These are phyloP conservation scores for Cyclotella sp. DNA, from an alignment of 108 stramenopile genomes.

Conservation along the genomic window DNA sequence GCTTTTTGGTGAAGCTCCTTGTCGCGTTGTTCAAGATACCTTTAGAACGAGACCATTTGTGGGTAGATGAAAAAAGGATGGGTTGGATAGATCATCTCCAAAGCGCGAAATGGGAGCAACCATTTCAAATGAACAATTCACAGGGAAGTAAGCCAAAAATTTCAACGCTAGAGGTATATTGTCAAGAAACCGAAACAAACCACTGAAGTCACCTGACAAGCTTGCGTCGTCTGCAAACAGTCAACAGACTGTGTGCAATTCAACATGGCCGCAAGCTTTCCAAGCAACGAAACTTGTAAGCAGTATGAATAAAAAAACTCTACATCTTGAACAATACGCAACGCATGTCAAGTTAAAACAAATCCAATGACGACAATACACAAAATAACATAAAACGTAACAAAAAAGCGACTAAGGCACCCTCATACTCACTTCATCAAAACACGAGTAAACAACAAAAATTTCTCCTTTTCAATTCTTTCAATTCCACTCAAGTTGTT, in stretches of 20 bases:
- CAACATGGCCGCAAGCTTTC: too few species aligned
- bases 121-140: not conserved
- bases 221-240: too few species aligned
- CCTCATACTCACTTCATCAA: slow-evolving; percentile 68
- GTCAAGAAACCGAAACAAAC: too few species aligned
- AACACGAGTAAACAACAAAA: slow-evolving; percentile 86
- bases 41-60: slow-evolving; percentile 1
- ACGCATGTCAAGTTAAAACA: too few species aligned
- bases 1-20: slow-evolving; percentile 65
- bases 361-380: too few species aligned
- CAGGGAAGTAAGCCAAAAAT: not conserved
- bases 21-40: slow-evolving; percentile 82
- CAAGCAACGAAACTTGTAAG: too few species aligned
- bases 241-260: too few species aligned
- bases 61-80: not conserved
- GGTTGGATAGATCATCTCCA: not conserved
- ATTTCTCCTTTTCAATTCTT: slow-evolving; percentile 78
- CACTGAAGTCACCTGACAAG: too few species aligned
- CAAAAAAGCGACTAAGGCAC: not conserved
- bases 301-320: too few species aligned
- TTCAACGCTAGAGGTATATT: too few species aligned
- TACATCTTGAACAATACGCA: too few species aligned
- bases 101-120: not conserved
- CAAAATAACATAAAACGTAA: not conserved
- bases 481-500: slow-evolving; percentile 18